Base-by-base conservation (phyloP, 805 yeast genomes). In the Saccharomyces paradoxus region DNA sequence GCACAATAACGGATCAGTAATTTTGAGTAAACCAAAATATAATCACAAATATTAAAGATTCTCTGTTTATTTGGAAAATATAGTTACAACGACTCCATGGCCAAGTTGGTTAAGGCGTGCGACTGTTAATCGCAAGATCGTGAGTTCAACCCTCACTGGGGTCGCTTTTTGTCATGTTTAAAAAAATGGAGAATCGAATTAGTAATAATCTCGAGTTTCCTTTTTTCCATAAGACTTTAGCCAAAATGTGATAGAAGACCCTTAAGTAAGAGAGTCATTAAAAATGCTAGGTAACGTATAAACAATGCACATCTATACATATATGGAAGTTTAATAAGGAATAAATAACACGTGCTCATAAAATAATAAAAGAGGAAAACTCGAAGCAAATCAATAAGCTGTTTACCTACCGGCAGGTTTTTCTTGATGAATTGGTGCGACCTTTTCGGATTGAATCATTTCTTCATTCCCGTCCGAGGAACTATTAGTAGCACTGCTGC, bases 51-150 rank as follows among this genome's bases (percentile, higher is more conserved):
- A n/a, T n/a, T n/a, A n/a, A n/a, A n/a, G n/a, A n/a, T n/a, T n/a
- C n/a, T n/a, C n/a, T n/a, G n/a, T n/a, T 26, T 26, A n/a, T 26
- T 5, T 26, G 4, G 27, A 26, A 5, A 26, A 26, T 5, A 26
- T 26, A 26, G 27, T 26, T 5, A 26, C 3, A 26, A 26, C 9
- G 80, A 75, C 79, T 76, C 71, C 78, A 74, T 77, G 81, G 81
- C 81, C 81, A 77, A 77, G 81, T 72, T 77, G 80, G 81, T 73
- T 77, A 77, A 77, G 81, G 81, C 81, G 79, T 77, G 80, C 81
- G 81, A 77, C 81, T 77, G 81, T 77, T 77, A 78, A 78, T 78
- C 81, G 81, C 81, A 78, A 78, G 81, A 78, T 75, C 81, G 81
- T 68, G 80, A 77, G 81, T 77, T 77, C 81, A 72, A 77, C 70